Percentiles rank a stretch among this genome's conserved stretches.
Conservation (phyloP, 2,329 filamentous ascomycete species). For the Fonsecaea pugnacius region DNA sequence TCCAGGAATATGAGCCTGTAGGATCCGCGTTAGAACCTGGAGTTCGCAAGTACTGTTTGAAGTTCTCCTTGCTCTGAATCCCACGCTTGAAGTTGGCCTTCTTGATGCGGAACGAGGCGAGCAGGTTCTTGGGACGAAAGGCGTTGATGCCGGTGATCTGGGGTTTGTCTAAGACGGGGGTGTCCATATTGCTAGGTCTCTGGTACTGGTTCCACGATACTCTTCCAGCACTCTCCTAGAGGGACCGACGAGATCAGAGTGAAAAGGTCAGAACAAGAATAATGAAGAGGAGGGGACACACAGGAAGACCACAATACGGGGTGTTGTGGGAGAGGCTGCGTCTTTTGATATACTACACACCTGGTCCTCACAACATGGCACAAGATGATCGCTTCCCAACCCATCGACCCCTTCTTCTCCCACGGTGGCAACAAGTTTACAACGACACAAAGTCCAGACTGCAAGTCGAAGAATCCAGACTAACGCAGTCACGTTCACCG, state of each 20-base stretch:
- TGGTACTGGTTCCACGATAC: background rate
- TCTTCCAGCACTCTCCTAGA: background rate
- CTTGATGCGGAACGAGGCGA: constrained; percentile 13
- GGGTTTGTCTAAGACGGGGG: constrained; percentile 1
- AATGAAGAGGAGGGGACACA: background rate
- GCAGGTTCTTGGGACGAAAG: constrained; percentile 17
- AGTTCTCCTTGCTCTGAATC: constrained; percentile 23
- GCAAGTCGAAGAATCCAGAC: background rate
- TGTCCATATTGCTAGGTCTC: background rate
- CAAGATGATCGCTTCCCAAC: background rate
- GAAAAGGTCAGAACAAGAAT: background rate
- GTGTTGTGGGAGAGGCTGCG: background rate
- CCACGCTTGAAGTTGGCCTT: constrained; percentile 17
- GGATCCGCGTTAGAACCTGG: constrained; percentile 15
- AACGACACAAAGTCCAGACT: background rate
- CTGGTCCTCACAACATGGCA: background rate
- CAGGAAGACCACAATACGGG: background rate
- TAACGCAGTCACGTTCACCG: background rate
- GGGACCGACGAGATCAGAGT: background rate
- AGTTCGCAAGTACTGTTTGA: constrained; percentile 17
- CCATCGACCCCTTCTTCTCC: background rate
- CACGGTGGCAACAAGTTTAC: background rate
- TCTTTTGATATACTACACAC: background rate
- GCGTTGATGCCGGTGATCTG: constrained; percentile 20
- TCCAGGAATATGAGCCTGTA: constrained; percentile 15